Evolutionary conservation across 2,329 filamentous ascomycete species (phyloP), one percentile per base, ranked within the genome.

Genomic region (Furcasterigmium sp.): DNA sequence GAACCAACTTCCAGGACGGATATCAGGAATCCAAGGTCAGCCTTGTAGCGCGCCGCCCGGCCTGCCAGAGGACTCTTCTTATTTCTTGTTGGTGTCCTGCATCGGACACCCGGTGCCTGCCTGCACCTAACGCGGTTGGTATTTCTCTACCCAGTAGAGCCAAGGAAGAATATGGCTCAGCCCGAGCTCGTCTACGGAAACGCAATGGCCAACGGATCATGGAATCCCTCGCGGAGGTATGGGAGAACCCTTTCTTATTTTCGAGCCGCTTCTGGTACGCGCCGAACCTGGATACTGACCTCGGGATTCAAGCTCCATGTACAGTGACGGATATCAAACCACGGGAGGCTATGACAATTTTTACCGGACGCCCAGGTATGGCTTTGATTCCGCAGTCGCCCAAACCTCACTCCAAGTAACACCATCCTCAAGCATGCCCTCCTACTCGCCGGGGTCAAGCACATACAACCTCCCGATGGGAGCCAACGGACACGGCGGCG

Each of bases 191-290:
- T 66, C 49, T 75, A 74, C 60, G 69, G 66, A 56, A 63, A 60
- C 49, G 56, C 71, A 55, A 65, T 67, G 59, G 61, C 70, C 48
- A 68, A 65, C 59, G 66, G 70, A 53, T 65, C 70, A 45, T 77
- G 74, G 74, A 67, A 68, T 51, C 57, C 70, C 50, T 63, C 68
- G 51, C 72, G 69, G 63, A 78, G 73, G 75, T 78, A 69, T 68
- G 72, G 62, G 57, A 46, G 53, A 38, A 45, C 47, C 35, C 20
- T 40, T 47, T 25, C n/a, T 32, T 30, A 20, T 36, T 17, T 46
- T 23, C 34, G 37, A 21, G 34, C 25, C 21, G n/a, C n/a, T n/a
- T n/a, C n/a, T n/a, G n/a, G n/a, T n/a, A n/a, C n/a, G n/a, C 14
- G 25, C 46, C 34, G 18, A 38, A 46, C 17, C 20, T 15, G 32